phyloP scores from a whole-genome alignment of 352 stramenopile genomes.

The Globisporangium rhizosaccharum region DNA sequence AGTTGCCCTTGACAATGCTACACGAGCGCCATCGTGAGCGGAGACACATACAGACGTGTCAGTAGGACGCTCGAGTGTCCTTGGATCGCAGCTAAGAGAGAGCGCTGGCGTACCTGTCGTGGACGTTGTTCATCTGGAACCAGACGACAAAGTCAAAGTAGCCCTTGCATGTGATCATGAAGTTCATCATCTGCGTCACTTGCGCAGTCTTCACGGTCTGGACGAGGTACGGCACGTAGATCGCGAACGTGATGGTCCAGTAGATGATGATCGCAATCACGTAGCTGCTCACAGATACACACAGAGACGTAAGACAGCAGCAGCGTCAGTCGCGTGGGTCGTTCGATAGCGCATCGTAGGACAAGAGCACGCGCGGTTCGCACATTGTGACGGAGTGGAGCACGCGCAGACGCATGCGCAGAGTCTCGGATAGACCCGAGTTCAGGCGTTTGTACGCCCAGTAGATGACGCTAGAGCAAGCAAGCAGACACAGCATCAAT shows the following conservation, averaged over 20 bases:
- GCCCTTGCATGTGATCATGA: constrained; percentile 88
- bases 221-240: constrained; percentile 85
- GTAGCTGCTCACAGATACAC: constrained; percentile 35
- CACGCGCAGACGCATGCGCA: constrained; percentile 81
- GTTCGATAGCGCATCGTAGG: background rate
- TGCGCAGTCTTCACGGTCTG: constrained; percentile 38
- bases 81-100: background rate
- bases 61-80: background rate
- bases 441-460: constrained; percentile 78
- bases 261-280: constrained; percentile 91
- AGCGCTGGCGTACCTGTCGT: constrained; percentile 27
- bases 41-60: background rate
- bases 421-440: constrained; percentile 76
- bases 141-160: constrained; percentile 89
- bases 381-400: constrained; percentile 86
- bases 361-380: constrained; percentile 14
- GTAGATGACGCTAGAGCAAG: constrained; percentile 59
- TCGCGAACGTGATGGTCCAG: constrained; percentile 79
- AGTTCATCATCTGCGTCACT: constrained; percentile 82
- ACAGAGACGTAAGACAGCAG: background rate
- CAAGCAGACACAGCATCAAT: constrained; percentile 11
- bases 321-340: background rate
- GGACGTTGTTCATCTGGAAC: constrained; percentile 88
- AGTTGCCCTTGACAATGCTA: constrained; percentile 12
- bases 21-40: background rate